Conservation (phyloP, 148 eudicot species). For the Vaccinium vitisidaea region DNA sequence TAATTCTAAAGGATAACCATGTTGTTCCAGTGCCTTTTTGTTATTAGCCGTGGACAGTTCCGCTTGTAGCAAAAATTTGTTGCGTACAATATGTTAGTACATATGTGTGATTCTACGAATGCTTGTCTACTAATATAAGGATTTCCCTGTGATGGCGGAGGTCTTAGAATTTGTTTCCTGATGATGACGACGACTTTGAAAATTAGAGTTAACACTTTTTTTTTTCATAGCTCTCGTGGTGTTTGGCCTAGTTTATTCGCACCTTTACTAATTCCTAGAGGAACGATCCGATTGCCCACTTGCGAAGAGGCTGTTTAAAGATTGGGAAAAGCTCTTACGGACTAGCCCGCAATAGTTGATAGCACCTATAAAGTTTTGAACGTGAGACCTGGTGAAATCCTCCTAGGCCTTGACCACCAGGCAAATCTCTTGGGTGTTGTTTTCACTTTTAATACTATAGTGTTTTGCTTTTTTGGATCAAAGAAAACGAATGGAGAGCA, state of each 20-base stretch:
- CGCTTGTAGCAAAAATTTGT: background rate
- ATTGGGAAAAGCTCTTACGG: background rate
- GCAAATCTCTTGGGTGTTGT: background rate
- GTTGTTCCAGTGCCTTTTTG: background rate
- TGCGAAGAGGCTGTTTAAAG: background rate
- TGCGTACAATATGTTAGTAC: background rate
- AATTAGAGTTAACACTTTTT: background rate
- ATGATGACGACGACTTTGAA: background rate
- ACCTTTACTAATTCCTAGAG: background rate
- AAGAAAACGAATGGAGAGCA: background rate
- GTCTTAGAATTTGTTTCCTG: background rate
- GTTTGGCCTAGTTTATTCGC: background rate
- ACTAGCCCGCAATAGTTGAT: background rate
- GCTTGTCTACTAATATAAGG: background rate
- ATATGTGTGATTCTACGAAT: background rate
- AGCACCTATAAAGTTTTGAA: background rate
- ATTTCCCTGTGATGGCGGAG: background rate
- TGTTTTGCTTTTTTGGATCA: background rate
- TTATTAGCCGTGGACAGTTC: background rate
- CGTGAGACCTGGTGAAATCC: background rate
- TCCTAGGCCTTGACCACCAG: background rate
- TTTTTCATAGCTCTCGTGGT: background rate
- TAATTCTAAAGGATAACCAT: background rate
- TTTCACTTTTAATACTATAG: background rate
- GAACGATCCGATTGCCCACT: background rate